Evolutionary conservation across 176 grass and related monocot genomes (phyloP), one percentile per base, ranked within the genome.

Genomic region (Triticum dicoccoides): DNA sequence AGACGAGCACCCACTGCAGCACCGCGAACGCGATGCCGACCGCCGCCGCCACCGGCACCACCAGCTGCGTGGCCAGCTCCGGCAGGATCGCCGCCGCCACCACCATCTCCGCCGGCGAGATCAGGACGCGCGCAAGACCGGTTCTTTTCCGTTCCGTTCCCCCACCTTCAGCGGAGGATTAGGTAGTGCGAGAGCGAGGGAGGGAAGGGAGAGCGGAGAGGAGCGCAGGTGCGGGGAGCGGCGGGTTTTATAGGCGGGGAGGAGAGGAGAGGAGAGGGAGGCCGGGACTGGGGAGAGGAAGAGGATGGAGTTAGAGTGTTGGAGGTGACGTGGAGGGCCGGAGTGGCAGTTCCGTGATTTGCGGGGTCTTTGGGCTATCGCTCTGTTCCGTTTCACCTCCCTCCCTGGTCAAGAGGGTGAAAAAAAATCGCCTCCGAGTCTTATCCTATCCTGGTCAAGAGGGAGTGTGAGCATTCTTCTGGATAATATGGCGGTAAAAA

Each of bases 1-100:
- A 97, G 33, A 97, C 95, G 5, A 97, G 45, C 14, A 81, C 13
- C 92, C 92, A 97, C 86, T 97, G 92, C 84, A 88, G 10, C 79
- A 97, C 71, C 13, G 95, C 85, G 76, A 97, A 97, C 3, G 71
- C 89, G 76, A 97, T 93, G 80, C 95, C 95, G 25, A 97, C 80
- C 24, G 82, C 93, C 30, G 89, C 92, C 13, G 95, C 89, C 14
- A 70, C 85, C 65, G 95, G 95, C 52, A 95, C 82, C 41, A 97
- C 27, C 65, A 95, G 69, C 92, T 91, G 85, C 78, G 95, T 95
- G 35, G 77, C 84, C 45, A 97, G 76, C 20, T 95, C 95, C 11
- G 92, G 89, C 78, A 97, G 82, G 39, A 97, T 87, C 85, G 89
- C 78, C 23, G 83, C 42, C 47, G 39, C 45, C 49, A 41, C 89